Base-by-base conservation (phyloP, 176 grass and related monocot species). In the Chrysopogon serrulatus region DNA sequence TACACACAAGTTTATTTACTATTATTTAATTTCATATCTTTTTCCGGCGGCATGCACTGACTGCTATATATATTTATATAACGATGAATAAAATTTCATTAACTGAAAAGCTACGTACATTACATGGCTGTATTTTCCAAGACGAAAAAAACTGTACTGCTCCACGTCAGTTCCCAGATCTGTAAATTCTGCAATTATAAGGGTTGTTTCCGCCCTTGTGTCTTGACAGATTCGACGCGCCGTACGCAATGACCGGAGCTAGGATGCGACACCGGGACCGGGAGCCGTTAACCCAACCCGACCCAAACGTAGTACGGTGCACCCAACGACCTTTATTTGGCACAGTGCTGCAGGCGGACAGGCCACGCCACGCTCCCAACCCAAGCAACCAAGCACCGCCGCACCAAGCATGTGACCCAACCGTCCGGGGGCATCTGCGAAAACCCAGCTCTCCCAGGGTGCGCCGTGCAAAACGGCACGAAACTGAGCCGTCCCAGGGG, bases 331-430 rank as follows among this genome's bases (percentile, higher is more conserved):
- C 88, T 57, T 71, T 44, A 42, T 41, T 6, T 10, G 48, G 30
- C n/a, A n/a, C n/a, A n/a, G n/a, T n/a, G n/a, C n/a, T n/a, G n/a
- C n/a, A n/a, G n/a, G 5, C 37, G 8, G 7, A 26, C 13, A 73
- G 11, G 9, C 77, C 70, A 53, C 62, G n/a, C 71, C 77, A 40
- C 59, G 82, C 82, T 32, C 70, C 82, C 30, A 76, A 16, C 45
- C 45, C 36, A 57, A 72, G 83, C 42, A 39, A 10, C 35, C 13
- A 45, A 78, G 83, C 84, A 18, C n/a, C n/a, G n/a, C n/a, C n/a
- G n/a, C n/a, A n/a, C 78, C 42, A 79, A 90, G 79, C 83, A 86
- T 73, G 83, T 79, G 79, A 67, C 73, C 26, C 65, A 73, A 43
- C 66, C 45, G 33, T 0, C 77, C 1, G 1, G 1, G 1, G 1